Conservation (phyloP, 306 rosid genomes). For the Fagus crenata region DNA sequence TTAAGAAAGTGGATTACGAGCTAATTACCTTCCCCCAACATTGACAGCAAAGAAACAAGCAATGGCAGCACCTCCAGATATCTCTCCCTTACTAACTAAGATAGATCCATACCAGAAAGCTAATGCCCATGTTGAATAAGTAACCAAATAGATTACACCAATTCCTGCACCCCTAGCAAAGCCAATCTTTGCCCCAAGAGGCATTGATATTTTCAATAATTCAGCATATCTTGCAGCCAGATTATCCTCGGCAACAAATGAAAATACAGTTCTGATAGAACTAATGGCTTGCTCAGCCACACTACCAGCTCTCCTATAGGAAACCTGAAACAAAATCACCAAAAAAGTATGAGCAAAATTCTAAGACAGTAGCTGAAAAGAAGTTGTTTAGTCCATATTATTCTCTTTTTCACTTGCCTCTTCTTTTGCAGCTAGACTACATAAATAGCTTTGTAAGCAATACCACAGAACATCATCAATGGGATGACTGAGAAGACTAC, state of each 20-base stretch:
- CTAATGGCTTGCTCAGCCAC: slow-evolving; percentile 75
- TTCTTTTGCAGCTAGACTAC: slow-evolving; percentile 76
- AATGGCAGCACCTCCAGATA: slow-evolving; percentile 75
- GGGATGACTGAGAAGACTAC: slow-evolving; percentile 81
- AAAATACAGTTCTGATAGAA: slow-evolving; percentile 83
- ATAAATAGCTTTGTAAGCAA: slow-evolving; percentile 82
- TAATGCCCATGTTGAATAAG: slow-evolving; percentile 90
- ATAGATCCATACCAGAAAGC: slow-evolving; percentile 86
- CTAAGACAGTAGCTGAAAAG: slow-evolving; percentile 3
- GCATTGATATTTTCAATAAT: slow-evolving; percentile 55
- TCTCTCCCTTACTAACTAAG: slow-evolving; percentile 55
- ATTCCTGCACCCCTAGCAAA: slow-evolving; percentile 88
- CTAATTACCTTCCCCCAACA: slow-evolving; percentile 75
- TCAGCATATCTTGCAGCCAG: slow-evolving; percentile 55
- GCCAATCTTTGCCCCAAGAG: slow-evolving; percentile 69
- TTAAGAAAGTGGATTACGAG: slow-evolving; percentile 12
- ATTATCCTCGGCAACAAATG: slow-evolving; percentile 79
- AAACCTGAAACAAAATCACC: slow-evolving; percentile 41
- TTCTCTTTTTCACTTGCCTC: slow-evolving; percentile 48
- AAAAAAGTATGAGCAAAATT: slow-evolving; percentile 25
- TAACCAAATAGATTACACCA: slow-evolving; percentile 77
- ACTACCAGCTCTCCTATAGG: slow-evolving; percentile 75
- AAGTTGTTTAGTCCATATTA: neutral
- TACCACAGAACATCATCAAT: slow-evolving; percentile 75
- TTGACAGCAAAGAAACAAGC: slow-evolving; percentile 94